phyloP scores from a whole-genome alignment of 1,284 basidiomycete genomes.

The Sphaerobolus stellatus region DNA sequence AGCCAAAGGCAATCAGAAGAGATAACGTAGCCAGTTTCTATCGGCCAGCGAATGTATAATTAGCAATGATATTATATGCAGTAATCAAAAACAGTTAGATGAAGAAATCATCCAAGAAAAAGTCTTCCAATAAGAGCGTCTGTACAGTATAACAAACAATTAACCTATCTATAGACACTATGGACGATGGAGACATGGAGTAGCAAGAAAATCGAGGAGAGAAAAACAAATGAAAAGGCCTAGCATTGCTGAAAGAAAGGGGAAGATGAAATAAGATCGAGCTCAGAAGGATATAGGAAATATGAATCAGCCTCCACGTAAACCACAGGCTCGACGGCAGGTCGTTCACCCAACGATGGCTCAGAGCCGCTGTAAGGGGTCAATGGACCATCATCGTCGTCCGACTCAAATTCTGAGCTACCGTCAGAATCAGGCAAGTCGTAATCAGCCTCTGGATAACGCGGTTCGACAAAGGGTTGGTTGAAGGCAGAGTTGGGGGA shows the following conservation, averaged over 20 bases:
- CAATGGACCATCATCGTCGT: conserved; percentile 9
- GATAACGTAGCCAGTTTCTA: too few species aligned
- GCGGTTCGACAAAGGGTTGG: conserved; percentile 7
- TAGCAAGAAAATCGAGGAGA: conserved; percentile 20
- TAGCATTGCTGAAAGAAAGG: conserved; percentile 10
- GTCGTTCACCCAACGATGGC: conserved; percentile 48
- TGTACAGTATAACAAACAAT: too few species aligned
- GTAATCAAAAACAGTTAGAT: conserved; percentile 10
- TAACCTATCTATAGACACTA: too few species aligned
- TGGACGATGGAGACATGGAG: conserved; percentile 24
- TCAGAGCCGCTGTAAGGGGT: conserved; percentile 46
- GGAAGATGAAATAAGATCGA: conserved; percentile 44
- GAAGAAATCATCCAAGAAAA: conserved; percentile 8
- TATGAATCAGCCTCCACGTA: conserved; percentile 59
- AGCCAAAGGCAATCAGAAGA: background rate
- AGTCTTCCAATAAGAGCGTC: conserved; percentile 1
- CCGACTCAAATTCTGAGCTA: conserved; percentile 9
- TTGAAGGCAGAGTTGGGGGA: background rate
- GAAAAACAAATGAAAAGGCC: conserved; percentile 10
- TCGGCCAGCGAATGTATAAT: background rate
- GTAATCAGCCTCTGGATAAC: conserved; percentile 11
- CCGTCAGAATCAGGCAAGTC: conserved; percentile 11
- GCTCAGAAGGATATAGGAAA: conserved; percentile 61
- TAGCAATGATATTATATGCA: background rate
- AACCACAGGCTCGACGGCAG: conserved; percentile 52